Evolutionary conservation across 495 filamentous ascomycete genomes (phyloP), one percentile per base, ranked within the genome.

Genomic region (Hypoxylon crocopeplum): DNA sequence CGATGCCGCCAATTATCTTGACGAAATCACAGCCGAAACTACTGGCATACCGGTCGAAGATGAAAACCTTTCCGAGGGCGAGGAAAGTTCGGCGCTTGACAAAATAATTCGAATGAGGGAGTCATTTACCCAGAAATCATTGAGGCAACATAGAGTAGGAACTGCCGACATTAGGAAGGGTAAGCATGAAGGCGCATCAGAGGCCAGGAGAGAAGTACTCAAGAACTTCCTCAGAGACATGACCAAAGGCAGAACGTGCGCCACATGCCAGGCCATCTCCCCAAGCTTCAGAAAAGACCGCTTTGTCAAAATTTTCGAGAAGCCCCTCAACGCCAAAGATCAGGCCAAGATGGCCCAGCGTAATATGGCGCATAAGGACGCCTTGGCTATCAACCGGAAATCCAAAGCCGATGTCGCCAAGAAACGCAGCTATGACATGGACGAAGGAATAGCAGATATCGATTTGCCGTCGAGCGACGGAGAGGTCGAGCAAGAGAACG

Each of bases 221-320:
- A 93, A 90, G 67, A 84, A 90, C 15, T 93, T 99, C 68, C 75
- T 96, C 38, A 84, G 81, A 40, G 77, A 81, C 7, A 88, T 97
- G 38, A 69, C 73, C 52, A 75, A 70, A 44, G 77, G 81, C 24
- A 88, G 82, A 68, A 84, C 81, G 67, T 98, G 95, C 72, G 75
- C 73, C 30, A 88, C 81, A 59, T 99, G 95, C 46, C 71, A 71
- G 67, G 88, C 84, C 38, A 83, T 91, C 29, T 88, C 89, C 17
- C 91, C 92, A 15, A 76, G 72, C 4, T 97, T 88, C 72, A 84
- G 92, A 62, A 95, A 93, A 66, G 93, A 98, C 58, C 82, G 86
- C 20, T 92, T 82, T 68, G 86, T 88, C 59, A 98, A 97, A 72
- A 94, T 99, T 47, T 99, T 97, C 72, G 86, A 92, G 64, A 93